These are phyloP conservation scores for Leptomonas pyrrhocoris DNA, from an alignment of 208 protist genomes.

Conservation along the genomic window DNA sequence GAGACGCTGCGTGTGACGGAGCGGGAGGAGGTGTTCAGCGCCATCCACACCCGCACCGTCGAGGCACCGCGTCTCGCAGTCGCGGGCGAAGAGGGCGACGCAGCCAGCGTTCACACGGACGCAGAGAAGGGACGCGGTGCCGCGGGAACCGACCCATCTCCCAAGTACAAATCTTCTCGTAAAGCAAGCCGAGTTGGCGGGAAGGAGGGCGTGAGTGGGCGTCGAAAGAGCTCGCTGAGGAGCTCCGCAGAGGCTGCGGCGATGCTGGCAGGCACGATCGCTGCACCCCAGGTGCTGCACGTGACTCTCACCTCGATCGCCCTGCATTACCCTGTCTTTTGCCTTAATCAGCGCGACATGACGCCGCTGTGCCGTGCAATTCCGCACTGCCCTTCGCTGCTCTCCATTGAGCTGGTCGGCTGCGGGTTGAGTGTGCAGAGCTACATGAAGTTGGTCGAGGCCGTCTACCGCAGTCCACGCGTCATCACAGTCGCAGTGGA, in stretches of 20 bases:
- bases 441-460: slow-evolving; percentile 86
- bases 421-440: slow-evolving; percentile 79
- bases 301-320: slow-evolving; percentile 61
- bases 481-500: slow-evolving; percentile 72
- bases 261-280: background rate
- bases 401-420: slow-evolving; percentile 77
- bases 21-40: slow-evolving; percentile 83
- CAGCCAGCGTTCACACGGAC: background rate
- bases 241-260: slow-evolving; percentile 1
- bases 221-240: slow-evolving; percentile 14
- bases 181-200: background rate
- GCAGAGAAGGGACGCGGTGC: slow-evolving; percentile 2
- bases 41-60: slow-evolving; percentile 37
- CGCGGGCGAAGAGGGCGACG: background rate
- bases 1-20: slow-evolving; percentile 79
- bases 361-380: slow-evolving; percentile 81
- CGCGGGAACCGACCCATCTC: background rate
- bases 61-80: slow-evolving; percentile 12
- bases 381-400: slow-evolving; percentile 79
- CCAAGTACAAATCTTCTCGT: slow-evolving; percentile 5
- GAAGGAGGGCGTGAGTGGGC: slow-evolving; percentile 4
- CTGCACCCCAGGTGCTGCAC: background rate
- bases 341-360: slow-evolving; percentile 89
- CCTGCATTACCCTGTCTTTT: slow-evolving; percentile 78
- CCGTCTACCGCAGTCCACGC: slow-evolving; percentile 72